Evolutionary conservation across 768 basidiomycete genomes (phyloP).

Genomic region (Jaapia argillacea): DNA sequence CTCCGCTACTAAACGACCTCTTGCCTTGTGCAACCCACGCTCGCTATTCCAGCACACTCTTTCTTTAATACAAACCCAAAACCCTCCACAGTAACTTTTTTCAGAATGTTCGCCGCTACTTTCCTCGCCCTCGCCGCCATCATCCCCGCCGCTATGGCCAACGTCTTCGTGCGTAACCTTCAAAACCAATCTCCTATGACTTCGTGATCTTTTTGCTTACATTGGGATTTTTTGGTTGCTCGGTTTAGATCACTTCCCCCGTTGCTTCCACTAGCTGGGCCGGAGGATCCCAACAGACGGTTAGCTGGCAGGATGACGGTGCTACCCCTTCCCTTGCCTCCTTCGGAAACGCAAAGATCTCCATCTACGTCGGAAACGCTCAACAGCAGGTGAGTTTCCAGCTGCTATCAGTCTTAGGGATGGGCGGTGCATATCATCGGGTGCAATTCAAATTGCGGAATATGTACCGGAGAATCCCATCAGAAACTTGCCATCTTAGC

Average conservation of each 20-base stretch:
- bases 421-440: background rate
- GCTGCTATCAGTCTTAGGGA: background rate
- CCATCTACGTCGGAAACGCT: conserved; percentile 55
- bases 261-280: conserved; percentile 31
- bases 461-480: background rate
- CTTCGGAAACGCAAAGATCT: conserved; percentile 43
- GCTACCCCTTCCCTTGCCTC: conserved; percentile 32
- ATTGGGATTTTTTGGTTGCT: conserved; percentile 8
- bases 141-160: conserved; percentile 43
- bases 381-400: conserved; percentile 41
- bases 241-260: conserved; percentile 51
- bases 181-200: background rate
- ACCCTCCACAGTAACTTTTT: too few relatives aligned
- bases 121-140: conserved; percentile 38
- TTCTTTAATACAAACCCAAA: conserved; percentile 10
- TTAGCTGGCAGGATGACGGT: conserved; percentile 55
- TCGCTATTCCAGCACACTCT: conserved; percentile 25
- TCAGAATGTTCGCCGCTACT: conserved; percentile 41
- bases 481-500: background rate
- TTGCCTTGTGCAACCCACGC: too few relatives aligned
- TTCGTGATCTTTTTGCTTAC: conserved; percentile 2
- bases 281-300: conserved; percentile 36
- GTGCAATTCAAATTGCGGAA: background rate
- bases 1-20: too few relatives aligned
- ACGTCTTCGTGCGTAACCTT: conserved; percentile 37